Evolutionary conservation across 306 rosid species (phyloP).

Genomic region (cucumber (Cucumis sativus)): DNA sequence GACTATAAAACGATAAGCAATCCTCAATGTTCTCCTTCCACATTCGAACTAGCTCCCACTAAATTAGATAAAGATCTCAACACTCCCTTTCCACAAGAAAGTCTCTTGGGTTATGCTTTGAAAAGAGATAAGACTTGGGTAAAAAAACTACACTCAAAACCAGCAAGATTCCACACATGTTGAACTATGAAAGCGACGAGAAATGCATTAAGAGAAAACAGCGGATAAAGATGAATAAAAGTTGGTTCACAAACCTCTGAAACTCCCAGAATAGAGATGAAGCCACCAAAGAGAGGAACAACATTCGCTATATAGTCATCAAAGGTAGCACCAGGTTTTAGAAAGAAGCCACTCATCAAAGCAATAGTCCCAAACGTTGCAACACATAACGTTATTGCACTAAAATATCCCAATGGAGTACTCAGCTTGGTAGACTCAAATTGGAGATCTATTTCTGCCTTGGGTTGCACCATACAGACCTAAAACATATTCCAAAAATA

Average conservation of each 20-base stretch:
- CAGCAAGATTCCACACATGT: not conserved
- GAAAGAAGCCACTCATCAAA: conserved; percentile 83
- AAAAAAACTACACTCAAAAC: not conserved
- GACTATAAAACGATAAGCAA: not conserved
- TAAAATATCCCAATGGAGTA: conserved; percentile 69
- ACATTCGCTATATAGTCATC: conserved; percentile 72
- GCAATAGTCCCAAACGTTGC: conserved; percentile 88
- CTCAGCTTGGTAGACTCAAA: conserved; percentile 69
- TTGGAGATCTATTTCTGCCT: conserved; percentile 85
- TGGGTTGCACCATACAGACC: conserved; percentile 95
- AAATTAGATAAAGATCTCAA: not conserved
- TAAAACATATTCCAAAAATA: conserved; percentile 6
- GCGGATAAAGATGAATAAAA: not conserved
- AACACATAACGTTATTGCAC: conserved; percentile 51
- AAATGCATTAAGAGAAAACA: not conserved
- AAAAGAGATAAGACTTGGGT: not conserved
- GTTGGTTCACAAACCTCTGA: conserved; percentile 57
- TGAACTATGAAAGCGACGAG: not conserved
- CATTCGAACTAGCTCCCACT: not conserved
- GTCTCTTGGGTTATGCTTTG: not conserved
- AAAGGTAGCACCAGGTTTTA: conserved; percentile 75
- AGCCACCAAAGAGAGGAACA: conserved; percentile 83
- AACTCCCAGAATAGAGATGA: conserved; percentile 66
- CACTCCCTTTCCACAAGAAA: not conserved
- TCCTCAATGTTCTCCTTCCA: not conserved